Conservation (phyloP, 1,139 yeast species). For the Zygosaccharomyces sapae region DNA sequence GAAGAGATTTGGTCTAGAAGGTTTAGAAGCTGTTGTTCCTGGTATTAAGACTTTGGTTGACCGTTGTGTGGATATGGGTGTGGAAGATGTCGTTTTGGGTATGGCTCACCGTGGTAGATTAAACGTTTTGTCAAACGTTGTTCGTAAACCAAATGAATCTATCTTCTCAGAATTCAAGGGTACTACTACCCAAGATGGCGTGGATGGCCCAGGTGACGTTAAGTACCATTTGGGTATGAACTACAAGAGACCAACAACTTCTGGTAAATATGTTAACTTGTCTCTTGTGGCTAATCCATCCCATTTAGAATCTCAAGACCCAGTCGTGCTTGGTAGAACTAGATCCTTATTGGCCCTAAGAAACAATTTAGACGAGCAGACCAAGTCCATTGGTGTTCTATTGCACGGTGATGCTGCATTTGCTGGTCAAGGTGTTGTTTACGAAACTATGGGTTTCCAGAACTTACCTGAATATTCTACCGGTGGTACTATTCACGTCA, state of each 20-base stretch:
- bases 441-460: slow-evolving; percentile 95
- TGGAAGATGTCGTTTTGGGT: slow-evolving; percentile 95
- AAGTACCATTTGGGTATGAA: slow-evolving; percentile 99
- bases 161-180: slow-evolving; percentile 96
- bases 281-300: slow-evolving; percentile 98
- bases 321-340: slow-evolving; percentile 96
- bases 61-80: slow-evolving; percentile 86
- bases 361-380: slow-evolving; percentile 73
- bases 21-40: slow-evolving; percentile 94
- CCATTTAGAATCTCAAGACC: slow-evolving; percentile 98
- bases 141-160: slow-evolving; percentile 96
- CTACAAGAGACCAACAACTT: slow-evolving; percentile 97
- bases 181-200: slow-evolving; percentile 68
- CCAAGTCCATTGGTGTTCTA: slow-evolving; percentile 86
- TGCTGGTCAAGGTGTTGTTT: slow-evolving; percentile 98
- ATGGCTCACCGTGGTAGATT: slow-evolving; percentile 99
- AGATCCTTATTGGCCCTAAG: slow-evolving; percentile 94
- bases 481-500: slow-evolving; percentile 96
- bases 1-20: slow-evolving; percentile 97
- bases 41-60: slow-evolving; percentile 96
- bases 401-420: slow-evolving; percentile 99
- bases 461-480: slow-evolving; percentile 92
- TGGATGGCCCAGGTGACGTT: slow-evolving; percentile 97
- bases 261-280: slow-evolving; percentile 93
- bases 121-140: slow-evolving; percentile 95